A percentile compares a stretch with the other conserved stretches of the same genome.
phyloP scores from a whole-genome alignment of 345 rosid genomes.

The Populus alba region DNA sequence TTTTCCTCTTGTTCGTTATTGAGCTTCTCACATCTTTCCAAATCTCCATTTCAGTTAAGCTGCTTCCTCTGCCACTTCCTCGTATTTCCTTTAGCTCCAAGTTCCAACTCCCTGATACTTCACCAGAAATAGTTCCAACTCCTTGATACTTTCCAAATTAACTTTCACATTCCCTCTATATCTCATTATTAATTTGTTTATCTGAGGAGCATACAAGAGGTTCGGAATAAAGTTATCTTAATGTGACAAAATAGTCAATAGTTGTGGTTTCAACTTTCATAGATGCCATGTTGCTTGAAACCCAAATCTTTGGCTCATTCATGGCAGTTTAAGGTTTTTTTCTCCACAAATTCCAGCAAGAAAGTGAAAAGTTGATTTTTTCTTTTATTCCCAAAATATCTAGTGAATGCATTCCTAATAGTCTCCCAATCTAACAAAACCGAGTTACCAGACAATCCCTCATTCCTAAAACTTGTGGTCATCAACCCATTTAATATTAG shows the following conservation, averaged over 20 bases:
- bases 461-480: background rate
- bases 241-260: background rate
- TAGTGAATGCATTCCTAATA: background rate
- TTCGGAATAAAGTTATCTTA: background rate
- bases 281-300: background rate
- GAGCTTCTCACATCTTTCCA: background rate
- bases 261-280: background rate
- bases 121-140: background rate
- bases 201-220: background rate
- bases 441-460: background rate
- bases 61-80: background rate
- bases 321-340: background rate
- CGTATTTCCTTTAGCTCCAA: background rate
- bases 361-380: background rate
- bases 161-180: background rate
- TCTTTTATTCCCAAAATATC: background rate
- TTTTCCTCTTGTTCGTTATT: background rate
- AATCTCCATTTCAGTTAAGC: background rate
- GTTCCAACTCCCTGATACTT: background rate
- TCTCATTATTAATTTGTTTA: background rate
- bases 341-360: background rate
- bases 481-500: background rate
- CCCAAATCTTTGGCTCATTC: background rate
- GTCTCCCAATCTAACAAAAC: background rate
- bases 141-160: background rate